phyloP scores from a whole-genome alignment of 2,329 filamentous ascomycete genomes.

The Amesomyces nigricolor region DNA sequence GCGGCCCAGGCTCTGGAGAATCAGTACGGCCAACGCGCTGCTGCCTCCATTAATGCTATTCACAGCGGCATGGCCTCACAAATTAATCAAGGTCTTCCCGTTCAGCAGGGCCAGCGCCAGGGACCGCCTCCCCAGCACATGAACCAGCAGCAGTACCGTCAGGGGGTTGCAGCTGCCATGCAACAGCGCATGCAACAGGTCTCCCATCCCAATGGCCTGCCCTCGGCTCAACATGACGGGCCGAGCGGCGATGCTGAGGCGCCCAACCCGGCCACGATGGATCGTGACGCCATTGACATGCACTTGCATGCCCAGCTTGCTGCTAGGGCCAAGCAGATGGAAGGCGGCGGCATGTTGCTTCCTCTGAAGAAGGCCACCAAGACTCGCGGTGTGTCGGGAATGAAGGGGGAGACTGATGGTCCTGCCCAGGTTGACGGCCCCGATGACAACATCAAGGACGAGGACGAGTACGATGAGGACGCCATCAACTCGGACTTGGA shows the following conservation, averaged over 20 bases:
- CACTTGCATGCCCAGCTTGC: slow-evolving; percentile 65
- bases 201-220: slow-evolving; percentile 32
- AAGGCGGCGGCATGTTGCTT: slow-evolving; percentile 71
- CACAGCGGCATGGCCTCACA: slow-evolving; percentile 37
- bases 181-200: slow-evolving; percentile 32
- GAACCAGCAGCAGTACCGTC: slow-evolving; percentile 32
- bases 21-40: slow-evolving; percentile 59
- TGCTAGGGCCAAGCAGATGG: slow-evolving; percentile 60
- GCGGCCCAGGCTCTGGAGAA: slow-evolving; percentile 52
- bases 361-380: slow-evolving; percentile 55
- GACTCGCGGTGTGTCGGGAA: slow-evolving; percentile 29
- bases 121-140: slow-evolving; percentile 30
- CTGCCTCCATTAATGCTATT: slow-evolving; percentile 60
- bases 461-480: slow-evolving; percentile 68
- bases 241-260: slow-evolving; percentile 56
- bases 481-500: slow-evolving; percentile 98
- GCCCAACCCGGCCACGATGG: slow-evolving; percentile 51
- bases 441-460: slow-evolving; percentile 51
- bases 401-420: slow-evolving; percentile 14
- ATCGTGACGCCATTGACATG: slow-evolving; percentile 59
- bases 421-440: slow-evolving; percentile 54
- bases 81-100: slow-evolving; percentile 10
- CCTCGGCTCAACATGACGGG: slow-evolving; percentile 68
- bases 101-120: slow-evolving; percentile 18
- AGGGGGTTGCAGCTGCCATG: slow-evolving; percentile 32